Percentiles rank a stretch among this genome's conserved stretches.
phyloP scores from a whole-genome alignment of 2,329 filamentous ascomycete species.

The Ophiosphaerella narmari region DNA sequence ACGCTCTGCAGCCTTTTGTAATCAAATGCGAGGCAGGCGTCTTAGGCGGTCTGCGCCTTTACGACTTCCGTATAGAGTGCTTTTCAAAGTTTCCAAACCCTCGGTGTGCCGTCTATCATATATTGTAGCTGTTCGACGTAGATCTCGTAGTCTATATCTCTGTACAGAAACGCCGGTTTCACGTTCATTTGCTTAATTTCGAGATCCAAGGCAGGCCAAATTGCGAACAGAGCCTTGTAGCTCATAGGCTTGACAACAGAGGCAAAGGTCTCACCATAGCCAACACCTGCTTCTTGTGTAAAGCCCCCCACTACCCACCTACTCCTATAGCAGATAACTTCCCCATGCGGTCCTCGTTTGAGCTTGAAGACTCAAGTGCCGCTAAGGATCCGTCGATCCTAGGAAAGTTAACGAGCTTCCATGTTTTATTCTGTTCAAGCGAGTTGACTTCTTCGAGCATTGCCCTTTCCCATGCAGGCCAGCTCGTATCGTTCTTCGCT shows the following conservation, averaged over 20 bases:
- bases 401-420: too few species aligned
- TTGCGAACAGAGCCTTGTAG: slow-evolving; percentile 31
- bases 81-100: slow-evolving; percentile 26
- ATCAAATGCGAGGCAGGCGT: too few species aligned
- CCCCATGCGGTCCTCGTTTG: slow-evolving; percentile 20
- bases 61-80: slow-evolving; percentile 21
- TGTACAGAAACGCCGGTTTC: slow-evolving; percentile 40
- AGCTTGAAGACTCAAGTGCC: slow-evolving; percentile 28
- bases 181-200: slow-evolving; percentile 40
- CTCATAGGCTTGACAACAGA: slow-evolving; percentile 27
- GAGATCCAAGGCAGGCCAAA: slow-evolving; percentile 16
- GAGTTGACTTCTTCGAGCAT: too few species aligned
- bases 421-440: too few species aligned
- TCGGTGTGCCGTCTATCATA: background rate
- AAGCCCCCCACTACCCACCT: slow-evolving; percentile 35
- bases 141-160: slow-evolving; percentile 27
- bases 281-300: slow-evolving; percentile 24
- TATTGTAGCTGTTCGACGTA: slow-evolving; percentile 27
- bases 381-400: slow-evolving; percentile 5
- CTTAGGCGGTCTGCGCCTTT: too few species aligned
- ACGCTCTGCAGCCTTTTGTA: too few species aligned
- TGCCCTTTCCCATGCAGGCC: too few species aligned
- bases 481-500: too few species aligned
- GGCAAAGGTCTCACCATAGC: slow-evolving; percentile 37
- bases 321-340: slow-evolving; percentile 28